A percentile compares a stretch with the other conserved stretches of the same genome.
Evolutionary conservation across 768 basidiomycete genomes (phyloP).

Genomic region (Royoungia palumana): DNA sequence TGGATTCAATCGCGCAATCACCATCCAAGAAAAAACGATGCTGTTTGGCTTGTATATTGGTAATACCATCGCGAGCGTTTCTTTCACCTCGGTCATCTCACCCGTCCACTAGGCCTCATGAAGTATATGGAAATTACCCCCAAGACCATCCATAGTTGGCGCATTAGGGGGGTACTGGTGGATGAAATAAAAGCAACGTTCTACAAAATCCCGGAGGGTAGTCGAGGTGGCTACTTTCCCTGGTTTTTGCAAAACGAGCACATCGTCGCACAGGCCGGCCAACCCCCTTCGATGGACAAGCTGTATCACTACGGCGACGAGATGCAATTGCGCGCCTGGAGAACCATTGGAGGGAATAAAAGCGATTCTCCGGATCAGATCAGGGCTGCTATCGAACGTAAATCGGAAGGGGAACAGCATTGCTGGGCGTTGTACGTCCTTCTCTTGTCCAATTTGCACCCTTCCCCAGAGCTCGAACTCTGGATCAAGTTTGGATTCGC

Average conservation of each 20-base stretch:
- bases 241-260: conserved; percentile 38
- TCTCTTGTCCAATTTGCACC: neutral
- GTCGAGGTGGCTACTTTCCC: conserved; percentile 31
- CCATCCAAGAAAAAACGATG: conserved; percentile 3
- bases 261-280: conserved; percentile 21
- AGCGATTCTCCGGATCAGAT: neutral
- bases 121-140: conserved; percentile 16
- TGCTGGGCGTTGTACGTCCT: conserved; percentile 2
- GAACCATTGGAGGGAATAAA: conserved; percentile 7
- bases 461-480: neutral
- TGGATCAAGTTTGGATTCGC: conserved; percentile 23
- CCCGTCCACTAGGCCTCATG: conserved; percentile 21
- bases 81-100: too few relatives aligned
- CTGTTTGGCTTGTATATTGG: conserved; percentile 16
- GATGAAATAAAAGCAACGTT: conserved; percentile 33
- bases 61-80: neutral
- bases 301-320: too few relatives aligned
- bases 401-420: neutral
- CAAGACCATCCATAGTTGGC: conserved; percentile 33
- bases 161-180: conserved; percentile 28
- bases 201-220: conserved; percentile 19
- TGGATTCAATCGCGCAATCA: conserved; percentile 30
- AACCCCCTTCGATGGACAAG: neutral
- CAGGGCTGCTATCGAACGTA: neutral
- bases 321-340: conserved; percentile 1